Evolutionary conservation across 371 early-diverging fungal genomes (phyloP).

Genomic region (Umbelopsis sp.): DNA sequence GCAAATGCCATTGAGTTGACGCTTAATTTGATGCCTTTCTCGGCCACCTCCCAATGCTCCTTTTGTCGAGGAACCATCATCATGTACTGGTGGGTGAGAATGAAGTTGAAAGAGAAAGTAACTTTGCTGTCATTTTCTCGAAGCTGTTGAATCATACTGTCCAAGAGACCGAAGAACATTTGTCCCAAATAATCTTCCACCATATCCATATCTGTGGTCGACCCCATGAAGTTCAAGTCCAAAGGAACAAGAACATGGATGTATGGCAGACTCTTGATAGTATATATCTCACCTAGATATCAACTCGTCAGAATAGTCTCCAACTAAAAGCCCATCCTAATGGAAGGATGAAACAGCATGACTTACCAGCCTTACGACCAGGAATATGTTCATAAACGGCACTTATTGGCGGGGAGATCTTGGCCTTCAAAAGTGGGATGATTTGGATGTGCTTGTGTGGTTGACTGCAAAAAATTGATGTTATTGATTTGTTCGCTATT

Average conservation of each 20-base stretch:
- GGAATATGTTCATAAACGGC: slow-evolving; percentile 44
- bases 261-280: slow-evolving; percentile 45
- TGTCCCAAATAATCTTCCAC: slow-evolving; percentile 48
- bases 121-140: slow-evolving; percentile 35
- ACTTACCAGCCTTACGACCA: slow-evolving; percentile 48
- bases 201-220: slow-evolving; percentile 26
- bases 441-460: slow-evolving; percentile 79
- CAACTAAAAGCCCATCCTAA: background rate
- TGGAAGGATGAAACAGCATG: slow-evolving; percentile 5
- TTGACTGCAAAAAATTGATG: slow-evolving; percentile 38
- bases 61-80: slow-evolving; percentile 69
- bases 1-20: slow-evolving; percentile 77
- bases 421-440: slow-evolving; percentile 48
- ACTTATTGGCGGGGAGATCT: slow-evolving; percentile 57
- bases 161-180: slow-evolving; percentile 54
- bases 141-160: slow-evolving; percentile 53
- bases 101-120: slow-evolving; percentile 61
- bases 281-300: slow-evolving; percentile 45
- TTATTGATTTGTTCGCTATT: background rate
- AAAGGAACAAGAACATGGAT: slow-evolving; percentile 49
- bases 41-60: slow-evolving; percentile 36
- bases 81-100: slow-evolving; percentile 74
- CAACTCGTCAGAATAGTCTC: background rate
- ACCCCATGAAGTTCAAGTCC: slow-evolving; percentile 36
- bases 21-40: slow-evolving; percentile 36